Base-by-base conservation (phyloP, 2,329 filamentous ascomycete genomes). In the Penicillium psychrosexuale region DNA sequence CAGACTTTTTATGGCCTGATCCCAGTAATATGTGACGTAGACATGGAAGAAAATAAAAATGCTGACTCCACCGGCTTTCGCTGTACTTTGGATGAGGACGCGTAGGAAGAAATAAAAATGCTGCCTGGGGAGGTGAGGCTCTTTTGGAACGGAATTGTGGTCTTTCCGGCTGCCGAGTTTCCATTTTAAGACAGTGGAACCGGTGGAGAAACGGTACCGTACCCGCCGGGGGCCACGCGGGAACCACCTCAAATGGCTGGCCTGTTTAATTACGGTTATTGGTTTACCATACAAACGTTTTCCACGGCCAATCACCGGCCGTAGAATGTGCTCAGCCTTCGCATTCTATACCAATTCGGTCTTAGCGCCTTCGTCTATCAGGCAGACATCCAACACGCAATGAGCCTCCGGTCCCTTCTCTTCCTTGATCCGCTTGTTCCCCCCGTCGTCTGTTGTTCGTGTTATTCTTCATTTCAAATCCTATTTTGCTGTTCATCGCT, bases 331-430 rank as follows among this genome's bases (percentile, higher is more conserved):
- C 61, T 63, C 61, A 62, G 61, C 62, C 62, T 57, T 63, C 56
- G 40, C 55, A 39, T 34, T 28, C 53, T 47, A 59, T 58, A 15
- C 69, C 65, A 39, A 38, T 61, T 61, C 12, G 27, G 57, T 60
- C 8, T 48, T 68, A 67, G 68, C 40, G 55, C 15, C 47, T 57
- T 71, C 63, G 67, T 64, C 69, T 65, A 72, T 72, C 67, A 73
- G 71, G 71, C 71, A 73, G 71, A 73, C 70, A 70, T 67, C 65
- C 53, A 66, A 62, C 55, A 59, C 61, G 67, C 56, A 61, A 52
- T 57, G 47, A 58, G 42, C 46, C 57, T 61, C 57, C 56, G 53
- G 60, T 60, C 50, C 13, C 58, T 67, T 63, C 57, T 60, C 62
- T 59, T 60, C 60, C 53, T 56, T 57, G 52, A 53, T 55, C 47